A percentile compares a stretch with the other conserved stretches of the same genome.
phyloP scores from a whole-genome alignment of 805 yeast genomes.

The Gaillardinia entomophila region DNA sequence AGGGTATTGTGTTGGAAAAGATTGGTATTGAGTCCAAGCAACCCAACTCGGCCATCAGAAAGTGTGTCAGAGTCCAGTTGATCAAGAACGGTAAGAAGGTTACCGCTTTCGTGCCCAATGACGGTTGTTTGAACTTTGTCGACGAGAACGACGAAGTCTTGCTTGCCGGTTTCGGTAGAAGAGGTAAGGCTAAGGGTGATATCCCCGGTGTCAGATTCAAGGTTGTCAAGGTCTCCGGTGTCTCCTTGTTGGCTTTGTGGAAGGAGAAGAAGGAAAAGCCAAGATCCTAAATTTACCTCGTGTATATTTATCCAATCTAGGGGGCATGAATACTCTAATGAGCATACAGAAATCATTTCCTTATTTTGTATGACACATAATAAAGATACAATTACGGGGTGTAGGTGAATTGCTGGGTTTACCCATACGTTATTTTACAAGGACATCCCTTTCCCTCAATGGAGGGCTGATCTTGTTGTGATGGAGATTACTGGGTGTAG shows the following conservation, averaged over 20 bases:
- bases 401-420: background rate
- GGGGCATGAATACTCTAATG: background rate
- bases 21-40: constrained; percentile 99
- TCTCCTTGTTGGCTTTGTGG: constrained; percentile 98
- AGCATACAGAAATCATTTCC: background rate
- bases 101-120: constrained; percentile 99
- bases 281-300: constrained; percentile 69
- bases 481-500: background rate
- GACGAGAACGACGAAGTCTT: constrained; percentile 99
- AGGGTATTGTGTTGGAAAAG: constrained; percentile 99
- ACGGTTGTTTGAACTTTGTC: constrained; percentile 99
- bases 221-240: constrained; percentile 99
- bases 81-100: constrained; percentile 99
- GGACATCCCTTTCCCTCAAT: background rate
- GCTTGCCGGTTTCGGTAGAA: constrained; percentile 99
- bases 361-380: background rate
- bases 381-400: background rate
- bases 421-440: constrained; percentile 1
- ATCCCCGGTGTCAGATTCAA: constrained; percentile 99
- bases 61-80: constrained; percentile 99
- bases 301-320: constrained; percentile 1
- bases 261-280: constrained; percentile 99
- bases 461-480: background rate
- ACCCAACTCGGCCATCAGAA: constrained; percentile 99
- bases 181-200: constrained; percentile 99